Evolutionary conservation across 2,329 filamentous ascomycete genomes (phyloP).

Genomic region (Hypoxylon sp.): DNA sequence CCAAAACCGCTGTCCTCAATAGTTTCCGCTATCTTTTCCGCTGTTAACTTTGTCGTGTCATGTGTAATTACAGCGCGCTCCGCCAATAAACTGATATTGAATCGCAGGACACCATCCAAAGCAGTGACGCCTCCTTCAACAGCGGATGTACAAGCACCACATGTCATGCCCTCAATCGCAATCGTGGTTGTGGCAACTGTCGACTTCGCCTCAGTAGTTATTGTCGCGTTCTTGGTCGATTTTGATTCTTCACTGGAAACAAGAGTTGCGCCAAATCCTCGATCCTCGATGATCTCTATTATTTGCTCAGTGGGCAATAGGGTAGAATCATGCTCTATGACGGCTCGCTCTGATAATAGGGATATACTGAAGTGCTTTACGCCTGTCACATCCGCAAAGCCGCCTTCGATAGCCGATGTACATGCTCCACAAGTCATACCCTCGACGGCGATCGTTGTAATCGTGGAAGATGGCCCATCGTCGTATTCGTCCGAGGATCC

Average conservation of each 20-base stretch:
- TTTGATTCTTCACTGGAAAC: constrained; percentile 71
- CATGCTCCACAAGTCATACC: constrained; percentile 94
- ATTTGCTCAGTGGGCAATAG: constrained; percentile 63
- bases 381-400: constrained; percentile 77
- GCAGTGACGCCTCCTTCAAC: constrained; percentile 83
- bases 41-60: constrained; percentile 73
- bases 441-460: constrained; percentile 79
- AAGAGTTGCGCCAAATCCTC: constrained; percentile 83
- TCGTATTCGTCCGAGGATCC: constrained; percentile 49
- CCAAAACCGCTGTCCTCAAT: constrained; percentile 94
- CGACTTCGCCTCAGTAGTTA: constrained; percentile 47
- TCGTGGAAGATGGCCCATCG: constrained; percentile 57
- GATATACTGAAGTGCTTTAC: constrained; percentile 83
- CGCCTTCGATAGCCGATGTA: constrained; percentile 84
- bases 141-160: constrained; percentile 93
- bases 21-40: constrained; percentile 79
- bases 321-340: constrained; percentile 78
- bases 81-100: constrained; percentile 94
- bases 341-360: constrained; percentile 82
- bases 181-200: constrained; percentile 78
- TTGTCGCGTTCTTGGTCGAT: constrained; percentile 47
- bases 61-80: constrained; percentile 91
- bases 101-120: constrained; percentile 80
- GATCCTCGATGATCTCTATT: constrained; percentile 69
- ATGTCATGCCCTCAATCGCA: constrained; percentile 96